A percentile compares a stretch with the other conserved stretches of the same genome.
Conservation (phyloP, 2,329 filamentous ascomycete species). For the Hypoxylon sp. region DNA sequence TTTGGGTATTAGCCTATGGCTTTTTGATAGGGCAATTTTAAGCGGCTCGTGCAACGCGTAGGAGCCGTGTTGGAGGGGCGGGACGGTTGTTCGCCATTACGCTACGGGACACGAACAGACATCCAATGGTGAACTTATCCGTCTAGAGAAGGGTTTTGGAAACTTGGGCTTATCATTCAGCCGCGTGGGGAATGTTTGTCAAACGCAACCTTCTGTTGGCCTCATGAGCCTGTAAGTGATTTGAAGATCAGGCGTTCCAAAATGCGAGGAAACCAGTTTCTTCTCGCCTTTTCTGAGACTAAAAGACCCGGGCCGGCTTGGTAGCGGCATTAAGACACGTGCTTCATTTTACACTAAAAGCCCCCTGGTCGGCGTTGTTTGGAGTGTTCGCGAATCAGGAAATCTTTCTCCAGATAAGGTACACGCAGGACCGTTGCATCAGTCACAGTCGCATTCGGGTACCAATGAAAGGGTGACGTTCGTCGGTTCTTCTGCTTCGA, state of each 20-base stretch:
- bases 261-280: conserved; percentile 33
- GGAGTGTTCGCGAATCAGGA: conserved; percentile 22
- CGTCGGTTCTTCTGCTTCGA: conserved; percentile 23
- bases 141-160: not conserved
- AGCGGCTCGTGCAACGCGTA: conserved; percentile 16
- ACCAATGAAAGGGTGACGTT: conserved; percentile 36
- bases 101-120: conserved; percentile 9
- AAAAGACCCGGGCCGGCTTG: conserved; percentile 19
- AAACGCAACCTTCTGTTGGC: conserved; percentile 8
- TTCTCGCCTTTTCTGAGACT: conserved; percentile 19
- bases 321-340: conserved; percentile 40
- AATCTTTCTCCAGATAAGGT: conserved; percentile 33
- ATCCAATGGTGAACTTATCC: conserved; percentile 10
- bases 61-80: conserved; percentile 35
- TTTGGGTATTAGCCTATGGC: conserved; percentile 18
- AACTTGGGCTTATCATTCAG: conserved; percentile 26
- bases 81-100: conserved; percentile 19
- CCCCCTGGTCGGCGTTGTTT: conserved; percentile 19
- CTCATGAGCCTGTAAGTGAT: conserved; percentile 17
- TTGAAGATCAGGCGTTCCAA: conserved; percentile 33
- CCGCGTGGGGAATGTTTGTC: conserved; percentile 14
- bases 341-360: conserved; percentile 25
- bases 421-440: conserved; percentile 40
- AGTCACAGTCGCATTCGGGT: conserved; percentile 44
- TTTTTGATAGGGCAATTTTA: conserved; percentile 25